These are phyloP conservation scores for Cicer chorassanicum DNA, from an alignment of 306 rosid genomes.

Conservation along the genomic window DNA sequence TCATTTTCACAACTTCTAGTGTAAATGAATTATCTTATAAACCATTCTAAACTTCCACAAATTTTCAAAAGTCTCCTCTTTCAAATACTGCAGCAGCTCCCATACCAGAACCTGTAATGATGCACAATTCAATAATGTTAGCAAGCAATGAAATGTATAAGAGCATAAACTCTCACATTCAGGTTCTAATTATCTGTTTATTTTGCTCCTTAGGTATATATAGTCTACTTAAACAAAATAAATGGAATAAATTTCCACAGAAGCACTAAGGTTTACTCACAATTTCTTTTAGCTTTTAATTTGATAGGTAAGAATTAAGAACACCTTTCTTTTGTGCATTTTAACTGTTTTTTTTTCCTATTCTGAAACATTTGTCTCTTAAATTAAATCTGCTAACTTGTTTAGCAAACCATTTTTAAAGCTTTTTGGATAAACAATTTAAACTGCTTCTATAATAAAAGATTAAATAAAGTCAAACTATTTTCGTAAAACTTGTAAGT, in stretches of 20 bases:
- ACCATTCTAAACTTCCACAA: slow-evolving; percentile 40
- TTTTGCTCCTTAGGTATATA: not conserved
- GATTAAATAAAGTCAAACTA: too few relatives aligned
- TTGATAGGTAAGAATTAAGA: too few relatives aligned
- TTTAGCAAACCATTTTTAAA: not conserved
- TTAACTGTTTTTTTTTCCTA: not conserved
- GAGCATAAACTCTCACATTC: not conserved
- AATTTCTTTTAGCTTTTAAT: too few relatives aligned
- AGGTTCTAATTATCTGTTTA: not conserved
- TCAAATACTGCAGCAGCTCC: slow-evolving; percentile 95
- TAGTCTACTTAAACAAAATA: not conserved
- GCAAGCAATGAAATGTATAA: slow-evolving; percentile 2
- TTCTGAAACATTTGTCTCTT: not conserved
- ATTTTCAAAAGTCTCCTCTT: slow-evolving; percentile 69
- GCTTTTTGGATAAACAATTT: too few relatives aligned
- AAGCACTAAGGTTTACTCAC: too few relatives aligned
- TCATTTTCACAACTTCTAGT: not conserved
- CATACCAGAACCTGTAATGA: slow-evolving; percentile 78
- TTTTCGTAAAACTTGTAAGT: too few relatives aligned
- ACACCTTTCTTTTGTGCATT: too few relatives aligned
- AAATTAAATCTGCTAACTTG: not conserved
- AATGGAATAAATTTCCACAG: not conserved
- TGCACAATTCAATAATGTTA: slow-evolving; percentile 23
- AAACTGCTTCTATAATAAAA: too few relatives aligned
- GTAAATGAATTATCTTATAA: too few relatives aligned